A percentile compares a stretch with the other conserved stretches of the same genome.
Evolutionary conservation across 192 early-diverging fungal genomes (phyloP).

Genomic region (Coemansia reversa): DNA sequence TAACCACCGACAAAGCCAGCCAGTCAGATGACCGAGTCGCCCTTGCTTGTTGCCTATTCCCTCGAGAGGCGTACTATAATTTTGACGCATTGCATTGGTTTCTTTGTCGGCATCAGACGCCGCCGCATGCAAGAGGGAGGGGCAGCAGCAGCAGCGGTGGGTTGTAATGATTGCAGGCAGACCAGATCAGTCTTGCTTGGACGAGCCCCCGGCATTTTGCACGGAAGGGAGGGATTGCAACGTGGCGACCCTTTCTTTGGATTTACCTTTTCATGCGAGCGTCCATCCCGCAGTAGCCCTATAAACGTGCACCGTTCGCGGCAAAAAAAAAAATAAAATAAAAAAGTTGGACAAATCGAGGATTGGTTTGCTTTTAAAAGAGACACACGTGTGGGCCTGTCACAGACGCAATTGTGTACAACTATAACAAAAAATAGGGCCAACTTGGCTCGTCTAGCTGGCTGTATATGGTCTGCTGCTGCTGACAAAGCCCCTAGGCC

Average conservation of each 20-base stretch:
- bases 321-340: neutral
- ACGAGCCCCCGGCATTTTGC: neutral
- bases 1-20: conserved; percentile 5
- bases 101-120: conserved; percentile 13
- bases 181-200: neutral
- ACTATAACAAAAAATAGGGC: too few species aligned
- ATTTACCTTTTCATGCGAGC: neutral
- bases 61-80: conserved; percentile 11
- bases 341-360: neutral
- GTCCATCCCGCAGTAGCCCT: neutral
- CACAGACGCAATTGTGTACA: too few species aligned
- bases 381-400: too few species aligned
- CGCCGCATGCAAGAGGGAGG: conserved; percentile 6
- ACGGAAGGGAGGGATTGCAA: neutral
- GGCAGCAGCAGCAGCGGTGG: neutral
- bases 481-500: neutral
- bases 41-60: conserved; percentile 2
- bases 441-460: neutral
- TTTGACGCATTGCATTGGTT: conserved; percentile 12
- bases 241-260: neutral
- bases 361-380: neutral
- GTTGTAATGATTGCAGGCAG: neutral
- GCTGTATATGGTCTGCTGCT: neutral
- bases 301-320: neutral
- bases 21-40: conserved; percentile 13